Conservation (phyloP, 768 basidiomycete genomes). For the Rhodosporidiobolus sp. region DNA sequence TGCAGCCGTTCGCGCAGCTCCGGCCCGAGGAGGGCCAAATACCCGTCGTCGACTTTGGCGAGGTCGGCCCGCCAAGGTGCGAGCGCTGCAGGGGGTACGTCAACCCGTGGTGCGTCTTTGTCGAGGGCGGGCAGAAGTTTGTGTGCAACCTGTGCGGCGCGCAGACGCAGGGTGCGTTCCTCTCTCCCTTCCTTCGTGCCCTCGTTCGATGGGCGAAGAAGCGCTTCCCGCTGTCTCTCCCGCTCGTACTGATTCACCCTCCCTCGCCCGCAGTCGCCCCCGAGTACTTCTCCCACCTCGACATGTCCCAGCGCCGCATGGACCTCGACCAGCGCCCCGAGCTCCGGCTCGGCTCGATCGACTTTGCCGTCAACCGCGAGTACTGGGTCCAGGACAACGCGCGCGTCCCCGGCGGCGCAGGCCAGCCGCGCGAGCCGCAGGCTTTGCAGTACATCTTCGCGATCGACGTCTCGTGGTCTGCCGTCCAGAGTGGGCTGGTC, state of each 20-base stretch:
- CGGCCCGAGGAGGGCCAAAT: conserved; percentile 67
- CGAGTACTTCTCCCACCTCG: conserved; percentile 80
- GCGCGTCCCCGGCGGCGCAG: conserved; percentile 29
- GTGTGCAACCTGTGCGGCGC: conserved; percentile 84
- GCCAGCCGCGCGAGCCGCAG: conserved; percentile 55
- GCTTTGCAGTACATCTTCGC: conserved; percentile 79
- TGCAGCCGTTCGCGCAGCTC: conserved; percentile 87
- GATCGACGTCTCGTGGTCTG: conserved; percentile 73
- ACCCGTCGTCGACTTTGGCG: conserved; percentile 67
- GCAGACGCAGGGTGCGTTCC: conserved; percentile 74
- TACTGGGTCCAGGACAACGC: conserved; percentile 69
- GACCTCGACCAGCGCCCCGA: conserved; percentile 82
- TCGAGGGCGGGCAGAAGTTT: conserved; percentile 78
- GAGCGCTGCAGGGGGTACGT: conserved; percentile 80
- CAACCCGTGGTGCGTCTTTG: conserved; percentile 89
- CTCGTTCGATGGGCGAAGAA: no score
- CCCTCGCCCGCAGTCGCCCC: conserved; percentile 58
- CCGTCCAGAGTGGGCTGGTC: conserved; percentile 68
- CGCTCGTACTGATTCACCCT: not conserved
- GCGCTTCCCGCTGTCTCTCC: no score
- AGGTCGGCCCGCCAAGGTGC: conserved; percentile 78
- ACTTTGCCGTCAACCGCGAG: conserved; percentile 74
- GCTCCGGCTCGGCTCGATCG: conserved; percentile 83
- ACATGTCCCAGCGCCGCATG: conserved; percentile 68
- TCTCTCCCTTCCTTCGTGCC: not conserved